phyloP scores from a whole-genome alignment of 2,329 filamentous ascomycete genomes.

The Drechslerella coelobrocha region DNA sequence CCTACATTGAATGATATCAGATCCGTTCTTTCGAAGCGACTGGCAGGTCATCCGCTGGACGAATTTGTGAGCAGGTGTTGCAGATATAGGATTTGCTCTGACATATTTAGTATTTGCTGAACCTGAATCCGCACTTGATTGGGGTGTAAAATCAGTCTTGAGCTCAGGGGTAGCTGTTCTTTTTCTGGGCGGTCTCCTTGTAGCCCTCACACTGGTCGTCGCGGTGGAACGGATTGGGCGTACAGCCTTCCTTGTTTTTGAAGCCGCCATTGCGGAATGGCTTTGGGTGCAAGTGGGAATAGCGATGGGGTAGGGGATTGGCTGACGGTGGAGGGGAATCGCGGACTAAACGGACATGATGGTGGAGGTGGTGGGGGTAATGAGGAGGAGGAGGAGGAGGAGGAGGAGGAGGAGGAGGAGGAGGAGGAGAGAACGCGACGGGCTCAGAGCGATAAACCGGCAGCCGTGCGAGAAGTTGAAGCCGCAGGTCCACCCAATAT shows the following conservation, averaged over 20 bases:
- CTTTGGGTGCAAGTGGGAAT: no score
- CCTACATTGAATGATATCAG: constrained; percentile 36
- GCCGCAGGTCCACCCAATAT: no score
- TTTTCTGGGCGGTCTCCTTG: constrained; percentile 4
- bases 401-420: no score
- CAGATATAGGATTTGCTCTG: neutral
- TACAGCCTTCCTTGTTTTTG: constrained; percentile 3
- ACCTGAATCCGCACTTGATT: neutral
- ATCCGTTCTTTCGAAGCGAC: constrained; percentile 37
- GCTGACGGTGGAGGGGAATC: no score
- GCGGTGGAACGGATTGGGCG: neutral
- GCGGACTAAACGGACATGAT: no score
- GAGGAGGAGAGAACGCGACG: no score
- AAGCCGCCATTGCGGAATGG: constrained; percentile 10
- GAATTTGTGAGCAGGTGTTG: constrained; percentile 29
- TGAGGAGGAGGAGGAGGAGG: no score
- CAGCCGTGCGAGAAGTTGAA: no score
- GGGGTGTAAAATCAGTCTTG: neutral
- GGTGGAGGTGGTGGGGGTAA: no score
- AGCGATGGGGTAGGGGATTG: no score
- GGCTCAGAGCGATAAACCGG: no score
- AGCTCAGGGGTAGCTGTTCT: neutral
- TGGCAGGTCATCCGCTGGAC: constrained; percentile 43
- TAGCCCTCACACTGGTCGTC: neutral
- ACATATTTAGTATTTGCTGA: neutral